These are phyloP conservation scores for Fonsecaea pugnacius DNA, from an alignment of 2,329 filamentous ascomycete species.

Conservation along the genomic window DNA sequence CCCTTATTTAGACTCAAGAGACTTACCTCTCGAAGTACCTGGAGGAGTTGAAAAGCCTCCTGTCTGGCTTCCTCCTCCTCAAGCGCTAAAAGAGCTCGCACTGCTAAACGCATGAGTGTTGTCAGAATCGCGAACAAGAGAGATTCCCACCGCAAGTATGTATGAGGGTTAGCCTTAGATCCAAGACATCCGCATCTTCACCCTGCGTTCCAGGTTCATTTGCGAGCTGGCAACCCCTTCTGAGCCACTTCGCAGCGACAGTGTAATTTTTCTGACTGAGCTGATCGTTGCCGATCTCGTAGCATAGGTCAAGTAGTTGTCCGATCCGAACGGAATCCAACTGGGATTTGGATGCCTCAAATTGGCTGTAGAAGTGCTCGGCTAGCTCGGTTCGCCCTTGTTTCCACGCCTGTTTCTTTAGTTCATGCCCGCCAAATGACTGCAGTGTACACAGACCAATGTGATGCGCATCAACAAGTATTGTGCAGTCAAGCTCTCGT, in stretches of 20 bases:
- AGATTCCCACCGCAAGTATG: slow-evolving; percentile 62
- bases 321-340: slow-evolving; percentile 61
- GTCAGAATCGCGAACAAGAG: neutral
- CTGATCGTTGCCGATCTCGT: slow-evolving; percentile 70
- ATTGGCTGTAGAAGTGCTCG: slow-evolving; percentile 74
- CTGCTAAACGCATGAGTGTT: slow-evolving; percentile 30
- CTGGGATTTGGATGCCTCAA: slow-evolving; percentile 45
- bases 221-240: slow-evolving; percentile 66
- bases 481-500: slow-evolving; percentile 46
- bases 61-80: slow-evolving; percentile 5
- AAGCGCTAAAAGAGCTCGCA: slow-evolving; percentile 35
- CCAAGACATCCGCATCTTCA: slow-evolving; percentile 63
- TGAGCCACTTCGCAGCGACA: slow-evolving; percentile 72
- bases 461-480: slow-evolving; percentile 69
- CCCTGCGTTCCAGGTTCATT: slow-evolving; percentile 59
- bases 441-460: slow-evolving; percentile 59
- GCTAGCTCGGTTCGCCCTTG: slow-evolving; percentile 74
- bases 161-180: slow-evolving; percentile 69
- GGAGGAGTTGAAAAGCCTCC: slow-evolving; percentile 10
- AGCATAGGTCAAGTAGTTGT: slow-evolving; percentile 68
- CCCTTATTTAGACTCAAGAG: slow-evolving; percentile 29
- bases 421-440: neutral
- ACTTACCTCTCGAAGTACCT: slow-evolving; percentile 21
- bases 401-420: slow-evolving; percentile 68
- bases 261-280: slow-evolving; percentile 57